phyloP scores from a whole-genome alignment of 2,329 filamentous ascomycete species.

The Colletotrichum sp. region DNA sequence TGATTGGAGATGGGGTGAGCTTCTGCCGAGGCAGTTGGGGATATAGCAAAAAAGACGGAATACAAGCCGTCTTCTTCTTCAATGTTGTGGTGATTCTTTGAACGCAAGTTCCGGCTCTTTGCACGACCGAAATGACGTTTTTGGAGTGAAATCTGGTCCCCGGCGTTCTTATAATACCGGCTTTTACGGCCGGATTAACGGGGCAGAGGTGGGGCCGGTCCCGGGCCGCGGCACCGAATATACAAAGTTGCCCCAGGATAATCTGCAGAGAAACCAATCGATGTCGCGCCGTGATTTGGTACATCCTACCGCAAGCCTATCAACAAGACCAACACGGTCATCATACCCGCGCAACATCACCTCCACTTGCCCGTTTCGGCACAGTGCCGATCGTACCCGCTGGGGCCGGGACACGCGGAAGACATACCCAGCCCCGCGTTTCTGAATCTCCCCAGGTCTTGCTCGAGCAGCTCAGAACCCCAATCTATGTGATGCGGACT shows the following conservation, averaged over 20 bases:
- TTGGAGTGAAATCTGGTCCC: too few species aligned
- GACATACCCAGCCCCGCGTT: background rate
- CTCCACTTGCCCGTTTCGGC: background rate
- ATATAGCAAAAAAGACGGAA: accelerated
- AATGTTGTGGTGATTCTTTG: background rate
- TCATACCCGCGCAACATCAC: background rate
- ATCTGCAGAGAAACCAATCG: background rate
- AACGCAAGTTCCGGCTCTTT: too few species aligned
- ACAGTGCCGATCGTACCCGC: background rate
- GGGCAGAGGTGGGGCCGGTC: background rate
- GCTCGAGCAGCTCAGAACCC: accelerated
- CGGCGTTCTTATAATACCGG: background rate
- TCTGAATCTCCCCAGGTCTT: background rate
- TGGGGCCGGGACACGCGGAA: background rate
- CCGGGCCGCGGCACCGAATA: background rate
- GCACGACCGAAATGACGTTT: too few species aligned
- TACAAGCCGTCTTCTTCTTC: accelerated
- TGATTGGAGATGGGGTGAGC: background rate
- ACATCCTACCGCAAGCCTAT: background rate
- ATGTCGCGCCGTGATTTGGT: background rate
- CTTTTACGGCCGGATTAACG: background rate
- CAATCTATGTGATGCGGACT: accelerated
- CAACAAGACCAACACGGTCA: too few species aligned
- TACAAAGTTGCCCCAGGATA: accelerated
- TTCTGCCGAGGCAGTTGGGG: background rate